Evolutionary conservation across 1,139 yeast genomes (phyloP).

Genomic region (Sugiyamaella grinbergsii): DNA sequence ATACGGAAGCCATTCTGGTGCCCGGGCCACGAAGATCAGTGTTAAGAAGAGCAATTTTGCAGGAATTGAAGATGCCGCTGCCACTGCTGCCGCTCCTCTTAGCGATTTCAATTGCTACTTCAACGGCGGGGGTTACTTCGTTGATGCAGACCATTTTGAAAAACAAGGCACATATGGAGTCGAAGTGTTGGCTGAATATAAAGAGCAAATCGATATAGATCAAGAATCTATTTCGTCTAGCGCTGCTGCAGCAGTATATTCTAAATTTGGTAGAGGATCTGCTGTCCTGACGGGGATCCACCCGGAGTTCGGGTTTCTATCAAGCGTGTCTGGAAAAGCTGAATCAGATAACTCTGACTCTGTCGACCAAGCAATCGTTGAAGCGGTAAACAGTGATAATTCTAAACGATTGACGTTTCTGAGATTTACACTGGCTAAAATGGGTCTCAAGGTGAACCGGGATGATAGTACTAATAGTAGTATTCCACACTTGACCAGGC

Average conservation of each 20-base stretch:
- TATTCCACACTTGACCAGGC: constrained; percentile 70
- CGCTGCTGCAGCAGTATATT: constrained; percentile 65
- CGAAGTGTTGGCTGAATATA: constrained; percentile 70
- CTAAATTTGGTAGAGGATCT: constrained; percentile 71
- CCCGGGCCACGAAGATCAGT: constrained; percentile 57
- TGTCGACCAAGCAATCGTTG: constrained; percentile 46
- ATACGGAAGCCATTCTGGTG: constrained; percentile 76
- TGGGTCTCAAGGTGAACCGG: constrained; percentile 67
- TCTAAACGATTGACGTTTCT: constrained; percentile 56
- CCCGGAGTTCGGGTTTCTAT: constrained; percentile 62
- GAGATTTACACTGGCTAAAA: constrained; percentile 53
- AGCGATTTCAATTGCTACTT: constrained; percentile 51
- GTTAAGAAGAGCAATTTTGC: constrained; percentile 37
- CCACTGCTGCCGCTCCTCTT: constrained; percentile 1
- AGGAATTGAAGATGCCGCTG: constrained; percentile 31
- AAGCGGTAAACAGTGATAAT: constrained; percentile 50
- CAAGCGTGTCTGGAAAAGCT: constrained; percentile 13
- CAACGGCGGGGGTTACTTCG: constrained; percentile 89
- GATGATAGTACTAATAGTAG: constrained; percentile 46
- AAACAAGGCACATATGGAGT: constrained; percentile 47
- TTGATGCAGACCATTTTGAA: constrained; percentile 62
- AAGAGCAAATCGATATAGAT: constrained; percentile 48
- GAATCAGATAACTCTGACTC: constrained; percentile 26
- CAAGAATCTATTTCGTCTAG: too few relatives aligned
- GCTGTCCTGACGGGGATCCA: constrained; percentile 86